A percentile compares a stretch with the other conserved stretches of the same genome.
phyloP scores from a whole-genome alignment of 441 rosid species.

The Eutrema salsugineum region DNA sequence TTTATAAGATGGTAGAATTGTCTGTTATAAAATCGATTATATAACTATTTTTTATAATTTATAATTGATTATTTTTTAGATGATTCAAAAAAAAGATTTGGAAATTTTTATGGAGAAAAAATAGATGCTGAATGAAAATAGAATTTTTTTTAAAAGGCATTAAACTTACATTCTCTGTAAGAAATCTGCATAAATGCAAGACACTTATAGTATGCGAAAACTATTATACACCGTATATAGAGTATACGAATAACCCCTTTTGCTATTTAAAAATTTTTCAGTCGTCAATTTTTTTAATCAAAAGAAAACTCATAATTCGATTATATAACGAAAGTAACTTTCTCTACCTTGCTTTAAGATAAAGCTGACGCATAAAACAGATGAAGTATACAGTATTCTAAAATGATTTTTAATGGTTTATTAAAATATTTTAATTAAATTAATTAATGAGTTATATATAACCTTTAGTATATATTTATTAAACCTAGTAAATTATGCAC shows the following conservation, averaged over 20 bases:
- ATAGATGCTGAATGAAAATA: too few relatives aligned
- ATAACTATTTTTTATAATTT: too few relatives aligned
- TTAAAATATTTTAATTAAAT: too few relatives aligned
- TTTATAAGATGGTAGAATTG: too few relatives aligned
- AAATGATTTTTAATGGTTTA: not conserved
- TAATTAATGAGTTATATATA: too few relatives aligned
- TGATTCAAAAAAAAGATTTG: too few relatives aligned
- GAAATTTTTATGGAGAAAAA: too few relatives aligned
- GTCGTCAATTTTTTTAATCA: not conserved
- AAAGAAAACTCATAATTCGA: not conserved
- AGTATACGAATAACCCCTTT: not conserved
- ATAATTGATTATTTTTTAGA: too few relatives aligned
- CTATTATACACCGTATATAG: not conserved
- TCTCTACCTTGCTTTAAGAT: constrained; percentile 60
- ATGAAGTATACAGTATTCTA: constrained; percentile 3
- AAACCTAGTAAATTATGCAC: not conserved
- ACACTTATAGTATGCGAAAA: not conserved
- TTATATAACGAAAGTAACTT: constrained; percentile 43
- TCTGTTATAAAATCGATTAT: too few relatives aligned
- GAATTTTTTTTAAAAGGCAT: not conserved
- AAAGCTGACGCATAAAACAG: constrained; percentile 64
- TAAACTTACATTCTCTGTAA: not conserved
- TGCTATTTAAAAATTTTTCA: not conserved
- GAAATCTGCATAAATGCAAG: not conserved
- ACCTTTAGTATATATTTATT: not conserved